Percentiles rank a stretch among this genome's conserved stretches.
Evolutionary conservation across 2,329 filamentous ascomycete species (phyloP).

Genomic region (Penicillium sp.): DNA sequence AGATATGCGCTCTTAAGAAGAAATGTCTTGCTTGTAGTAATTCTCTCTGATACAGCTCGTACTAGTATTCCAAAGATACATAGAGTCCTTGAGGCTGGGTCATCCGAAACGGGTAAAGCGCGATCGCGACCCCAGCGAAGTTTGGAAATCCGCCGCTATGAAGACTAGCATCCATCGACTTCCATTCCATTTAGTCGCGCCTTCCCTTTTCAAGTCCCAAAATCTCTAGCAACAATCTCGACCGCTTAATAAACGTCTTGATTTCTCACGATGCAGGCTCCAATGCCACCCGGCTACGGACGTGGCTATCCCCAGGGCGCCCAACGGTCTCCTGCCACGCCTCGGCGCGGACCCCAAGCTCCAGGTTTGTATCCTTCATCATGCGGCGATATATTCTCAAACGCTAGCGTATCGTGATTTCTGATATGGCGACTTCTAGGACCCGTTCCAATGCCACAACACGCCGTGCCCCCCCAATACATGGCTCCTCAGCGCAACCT

Average conservation of each 20-base stretch:
- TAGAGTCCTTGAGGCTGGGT: not conserved
- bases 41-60: not conserved
- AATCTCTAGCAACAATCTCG: conserved; percentile 3
- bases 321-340: conserved; percentile 48
- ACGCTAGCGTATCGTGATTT: not conserved
- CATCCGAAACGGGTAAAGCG: conserved; percentile 43
- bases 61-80: no score
- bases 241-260: conserved; percentile 6
- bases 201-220: conserved; percentile 1
- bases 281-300: conserved; percentile 48
- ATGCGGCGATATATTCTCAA: not conserved
- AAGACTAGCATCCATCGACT: conserved; percentile 14
- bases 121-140: conserved; percentile 38
- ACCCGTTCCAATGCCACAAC: conserved; percentile 40
- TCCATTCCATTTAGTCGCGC: conserved; percentile 9
- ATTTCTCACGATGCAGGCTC: conserved; percentile 41
- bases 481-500: conserved; percentile 44
- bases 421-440: conserved; percentile 24
- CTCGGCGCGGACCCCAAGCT: conserved; percentile 45
- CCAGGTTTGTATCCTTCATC: conserved; percentile 39
- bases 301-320: conserved; percentile 46
- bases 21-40: not conserved
- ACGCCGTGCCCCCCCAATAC: conserved; percentile 45
- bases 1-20: not conserved
- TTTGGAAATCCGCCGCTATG: conserved; percentile 11